A percentile compares a stretch with the other conserved stretches of the same genome.
These are phyloP conservation scores for Pueraria montana DNA, from an alignment of 306 rosid genomes.

Conservation along the genomic window DNA sequence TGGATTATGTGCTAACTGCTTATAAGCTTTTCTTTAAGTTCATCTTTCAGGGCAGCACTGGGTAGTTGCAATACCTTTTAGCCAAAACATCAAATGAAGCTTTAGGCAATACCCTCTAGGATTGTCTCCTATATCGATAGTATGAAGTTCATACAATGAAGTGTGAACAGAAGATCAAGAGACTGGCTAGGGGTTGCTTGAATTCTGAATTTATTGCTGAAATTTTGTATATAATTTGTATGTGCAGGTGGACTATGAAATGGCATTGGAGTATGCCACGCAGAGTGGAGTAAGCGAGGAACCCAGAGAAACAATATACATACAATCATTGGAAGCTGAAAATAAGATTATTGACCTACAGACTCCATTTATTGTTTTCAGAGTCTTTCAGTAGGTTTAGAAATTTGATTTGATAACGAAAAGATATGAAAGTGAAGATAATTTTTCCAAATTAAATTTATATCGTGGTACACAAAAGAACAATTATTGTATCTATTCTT, in stretches of 20 bases:
- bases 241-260: conserved; percentile 94
- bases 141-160: conserved; percentile 1
- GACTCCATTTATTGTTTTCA: conserved; percentile 75
- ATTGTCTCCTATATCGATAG: background rate
- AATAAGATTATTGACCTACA: conserved; percentile 68
- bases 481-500: conserved; percentile 44
- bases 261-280: conserved; percentile 95
- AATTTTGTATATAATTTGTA: conserved; percentile 25
- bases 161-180: background rate
- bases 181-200: background rate
- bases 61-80: background rate
- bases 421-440: conserved; percentile 15
- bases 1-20: conserved; percentile 7
- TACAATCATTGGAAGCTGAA: conserved; percentile 74
- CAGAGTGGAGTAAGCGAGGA: conserved; percentile 95
- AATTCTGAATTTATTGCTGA: conserved; percentile 40
- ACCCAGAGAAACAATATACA: conserved; percentile 74
- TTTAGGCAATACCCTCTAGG: conserved; percentile 22
- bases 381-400: conserved; percentile 57
- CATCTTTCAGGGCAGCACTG: background rate
- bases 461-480: background rate
- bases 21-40: conserved; percentile 5
- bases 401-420: conserved; percentile 33
- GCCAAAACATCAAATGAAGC: conserved; percentile 23
- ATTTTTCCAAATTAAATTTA: conserved; percentile 38